Percentiles rank a stretch among this genome's conserved stretches.
Conservation (phyloP, 306 rosid species). For the Glycine tomentella region DNA sequence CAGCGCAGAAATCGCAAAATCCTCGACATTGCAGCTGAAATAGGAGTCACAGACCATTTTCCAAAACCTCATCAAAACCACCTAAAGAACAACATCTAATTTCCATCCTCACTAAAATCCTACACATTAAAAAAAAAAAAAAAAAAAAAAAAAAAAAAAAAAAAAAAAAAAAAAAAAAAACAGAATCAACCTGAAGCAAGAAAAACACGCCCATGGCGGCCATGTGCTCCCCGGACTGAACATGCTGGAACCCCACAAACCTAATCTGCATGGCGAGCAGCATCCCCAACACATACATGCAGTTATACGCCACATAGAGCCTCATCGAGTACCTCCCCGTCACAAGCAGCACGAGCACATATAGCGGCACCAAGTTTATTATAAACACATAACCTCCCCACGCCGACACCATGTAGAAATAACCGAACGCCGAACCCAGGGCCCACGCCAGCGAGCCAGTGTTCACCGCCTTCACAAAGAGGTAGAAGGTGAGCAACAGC, state of each 20-base stretch:
- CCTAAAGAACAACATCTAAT: neutral
- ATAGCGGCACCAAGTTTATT: slow-evolving; percentile 84
- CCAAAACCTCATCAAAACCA: neutral
- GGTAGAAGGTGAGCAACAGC: slow-evolving; percentile 74
- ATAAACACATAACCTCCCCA: slow-evolving; percentile 99
- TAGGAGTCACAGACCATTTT: neutral
- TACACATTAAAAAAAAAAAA: too few species aligned
- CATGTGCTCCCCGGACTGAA: slow-evolving; percentile 99
- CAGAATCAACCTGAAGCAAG: slow-evolving; percentile 79
- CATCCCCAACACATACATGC: slow-evolving; percentile 94
- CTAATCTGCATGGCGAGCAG: slow-evolving; percentile 99
- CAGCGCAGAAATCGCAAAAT: neutral
- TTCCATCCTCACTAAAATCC: neutral
- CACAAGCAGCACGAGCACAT: slow-evolving; percentile 84
- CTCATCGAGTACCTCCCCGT: slow-evolving; percentile 94
- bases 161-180: neutral
- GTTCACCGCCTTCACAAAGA: slow-evolving; percentile 95
- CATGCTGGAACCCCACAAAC: slow-evolving; percentile 98
- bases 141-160: too few species aligned
- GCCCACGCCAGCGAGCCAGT: slow-evolving; percentile 96
- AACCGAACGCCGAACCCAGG: slow-evolving; percentile 89
- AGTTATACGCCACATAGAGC: slow-evolving; percentile 89
- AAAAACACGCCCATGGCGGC: slow-evolving; percentile 99
- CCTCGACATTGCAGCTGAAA: neutral
- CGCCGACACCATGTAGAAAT: slow-evolving; percentile 97